Evolutionary conservation across 2,329 filamentous ascomycete species (phyloP).

Genomic region (Claviceps pazoutovae): DNA sequence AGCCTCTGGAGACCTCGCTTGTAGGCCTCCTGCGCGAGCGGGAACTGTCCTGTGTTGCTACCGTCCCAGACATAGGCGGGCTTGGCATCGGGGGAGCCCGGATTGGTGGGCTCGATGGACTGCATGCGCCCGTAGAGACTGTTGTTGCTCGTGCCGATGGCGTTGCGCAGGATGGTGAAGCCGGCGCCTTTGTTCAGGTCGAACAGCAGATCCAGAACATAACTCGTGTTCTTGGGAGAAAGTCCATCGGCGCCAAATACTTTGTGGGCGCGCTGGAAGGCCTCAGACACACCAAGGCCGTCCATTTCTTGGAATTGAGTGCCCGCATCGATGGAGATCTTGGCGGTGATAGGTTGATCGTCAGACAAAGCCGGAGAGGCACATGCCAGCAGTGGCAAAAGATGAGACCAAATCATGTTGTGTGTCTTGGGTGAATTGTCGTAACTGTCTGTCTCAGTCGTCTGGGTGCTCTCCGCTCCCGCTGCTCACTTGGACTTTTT

Average conservation of each 20-base stretch:
- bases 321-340: not conserved
- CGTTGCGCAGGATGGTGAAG: not conserved
- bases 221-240: not conserved
- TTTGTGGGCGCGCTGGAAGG: not conserved
- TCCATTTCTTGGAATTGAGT: not conserved
- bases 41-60: not conserved
- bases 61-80: not conserved
- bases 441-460: too few relatives aligned
- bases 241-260: not conserved
- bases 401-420: not conserved
- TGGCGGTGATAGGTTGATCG: not conserved
- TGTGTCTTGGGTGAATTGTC: not conserved
- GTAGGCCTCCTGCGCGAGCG: not conserved
- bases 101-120: not conserved
- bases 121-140: not conserved
- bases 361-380: not conserved
- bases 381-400: not conserved
- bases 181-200: not conserved
- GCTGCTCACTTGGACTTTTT: too few relatives aligned
- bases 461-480: too few relatives aligned
- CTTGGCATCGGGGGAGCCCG: not conserved
- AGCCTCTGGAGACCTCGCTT: not conserved
- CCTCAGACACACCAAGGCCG: not conserved
- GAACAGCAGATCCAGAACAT: conserved; percentile 1
- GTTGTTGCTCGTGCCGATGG: not conserved